A percentile compares a stretch with the other conserved stretches of the same genome.
phyloP scores from a whole-genome alignment of 1,139 yeast genomes.

The Saccharomyces uvarum region DNA sequence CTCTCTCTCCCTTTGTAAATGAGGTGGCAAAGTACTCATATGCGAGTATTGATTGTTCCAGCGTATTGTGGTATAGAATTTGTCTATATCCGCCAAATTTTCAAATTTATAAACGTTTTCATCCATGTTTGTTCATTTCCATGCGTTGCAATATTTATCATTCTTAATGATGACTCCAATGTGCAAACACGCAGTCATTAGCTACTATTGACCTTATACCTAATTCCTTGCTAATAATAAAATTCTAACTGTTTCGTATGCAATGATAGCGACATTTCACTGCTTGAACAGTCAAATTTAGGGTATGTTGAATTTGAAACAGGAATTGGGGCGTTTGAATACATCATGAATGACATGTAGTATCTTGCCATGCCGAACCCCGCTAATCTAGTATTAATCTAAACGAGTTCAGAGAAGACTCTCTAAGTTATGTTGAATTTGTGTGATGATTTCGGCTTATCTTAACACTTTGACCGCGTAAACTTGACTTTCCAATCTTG shows the following conservation, averaged over 20 bases:
- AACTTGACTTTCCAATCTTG: background rate
- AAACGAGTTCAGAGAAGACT: background rate
- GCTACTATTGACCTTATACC: background rate
- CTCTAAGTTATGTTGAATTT: background rate
- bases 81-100: conserved; percentile 14
- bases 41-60: conserved; percentile 28
- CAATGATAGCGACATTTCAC: background rate
- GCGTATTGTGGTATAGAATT: conserved; percentile 21
- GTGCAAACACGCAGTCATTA: background rate
- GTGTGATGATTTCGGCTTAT: background rate
- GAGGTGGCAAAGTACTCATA: conserved; percentile 21
- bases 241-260: background rate
- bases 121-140: conserved; percentile 1
- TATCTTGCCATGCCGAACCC: background rate
- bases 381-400: background rate
- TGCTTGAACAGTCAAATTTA: background rate
- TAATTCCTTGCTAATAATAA: background rate
- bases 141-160: background rate
- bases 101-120: conserved; percentile 7
- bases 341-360: background rate
- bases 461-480: background rate
- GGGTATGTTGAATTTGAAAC: background rate
- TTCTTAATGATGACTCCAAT: background rate
- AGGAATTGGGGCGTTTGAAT: background rate
- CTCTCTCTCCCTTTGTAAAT: conserved; percentile 11